Percentiles rank a stretch among this genome's conserved stretches.
phyloP scores from a whole-genome alignment of 805 yeast species.

The Metschnikowia santaceciliae region DNA sequence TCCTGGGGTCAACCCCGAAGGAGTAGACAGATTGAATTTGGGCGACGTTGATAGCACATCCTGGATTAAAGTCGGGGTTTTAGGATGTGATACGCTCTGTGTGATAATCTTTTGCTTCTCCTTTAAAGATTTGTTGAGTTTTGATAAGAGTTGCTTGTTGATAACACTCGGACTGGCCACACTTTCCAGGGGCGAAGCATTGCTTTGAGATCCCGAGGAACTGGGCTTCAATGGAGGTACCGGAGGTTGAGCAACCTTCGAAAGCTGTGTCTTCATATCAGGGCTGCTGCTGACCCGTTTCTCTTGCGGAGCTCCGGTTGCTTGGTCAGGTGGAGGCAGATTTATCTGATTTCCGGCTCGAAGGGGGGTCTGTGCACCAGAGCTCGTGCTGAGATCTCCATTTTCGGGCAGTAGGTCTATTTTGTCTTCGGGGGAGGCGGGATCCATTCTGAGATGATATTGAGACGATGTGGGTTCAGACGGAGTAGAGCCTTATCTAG shows the following conservation, averaged over 20 bases:
- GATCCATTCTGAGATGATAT: slow-evolving; percentile 1
- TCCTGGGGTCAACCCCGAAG: not conserved
- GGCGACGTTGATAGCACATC: slow-evolving; percentile 38
- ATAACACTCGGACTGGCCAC: slow-evolving; percentile 18
- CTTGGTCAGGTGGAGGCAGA: not conserved
- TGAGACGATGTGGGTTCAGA: not conserved
- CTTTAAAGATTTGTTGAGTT: slow-evolving; percentile 40
- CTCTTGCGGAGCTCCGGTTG: not conserved
- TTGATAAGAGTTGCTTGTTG: slow-evolving; percentile 32
- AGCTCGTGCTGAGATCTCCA: not conserved
- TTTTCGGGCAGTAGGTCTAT: not conserved
- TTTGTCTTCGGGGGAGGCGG: slow-evolving; percentile 1
- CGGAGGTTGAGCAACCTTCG: not conserved
- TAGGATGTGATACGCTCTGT: slow-evolving; percentile 21
- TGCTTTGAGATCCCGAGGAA: not conserved
- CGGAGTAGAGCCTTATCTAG: not conserved
- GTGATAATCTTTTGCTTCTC: slow-evolving; percentile 40
- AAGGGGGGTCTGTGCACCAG: not conserved
- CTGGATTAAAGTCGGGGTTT: slow-evolving; percentile 31
- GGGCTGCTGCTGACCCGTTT: slow-evolving; percentile 2
- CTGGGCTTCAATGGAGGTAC: not conserved
- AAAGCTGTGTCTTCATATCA: not conserved
- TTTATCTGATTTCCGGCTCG: not conserved
- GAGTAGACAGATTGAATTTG: slow-evolving; percentile 11
- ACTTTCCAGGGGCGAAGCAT: not conserved